These are phyloP conservation scores for Pythium brachiatum DNA, from an alignment of 352 stramenopile species.

Conservation along the genomic window DNA sequence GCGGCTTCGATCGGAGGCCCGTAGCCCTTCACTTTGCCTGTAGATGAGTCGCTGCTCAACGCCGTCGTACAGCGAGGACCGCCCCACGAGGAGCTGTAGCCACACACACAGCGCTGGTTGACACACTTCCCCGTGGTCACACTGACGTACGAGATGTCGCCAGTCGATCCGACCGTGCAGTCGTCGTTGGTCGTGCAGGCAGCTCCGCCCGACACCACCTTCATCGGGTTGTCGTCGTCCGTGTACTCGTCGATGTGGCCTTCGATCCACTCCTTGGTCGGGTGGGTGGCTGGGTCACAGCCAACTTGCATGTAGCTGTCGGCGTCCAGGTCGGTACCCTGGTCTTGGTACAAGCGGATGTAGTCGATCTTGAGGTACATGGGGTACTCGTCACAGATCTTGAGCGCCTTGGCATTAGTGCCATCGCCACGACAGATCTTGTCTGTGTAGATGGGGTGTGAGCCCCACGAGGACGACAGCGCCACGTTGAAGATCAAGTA, in stretches of 20 bases:
- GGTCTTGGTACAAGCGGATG: conserved; percentile 30
- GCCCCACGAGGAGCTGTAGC: not conserved
- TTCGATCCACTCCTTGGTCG: conserved; percentile 45
- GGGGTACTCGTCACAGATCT: conserved; percentile 42
- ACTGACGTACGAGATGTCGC: not conserved
- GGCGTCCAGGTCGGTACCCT: conserved; percentile 14
- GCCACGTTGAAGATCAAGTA: conserved; percentile 94
- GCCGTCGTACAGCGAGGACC: not conserved
- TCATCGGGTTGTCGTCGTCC: conserved; percentile 51
- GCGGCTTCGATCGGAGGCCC: not conserved
- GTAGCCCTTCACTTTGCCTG: not conserved
- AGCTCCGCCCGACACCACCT: conserved; percentile 43
- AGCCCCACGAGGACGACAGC: conserved; percentile 86
- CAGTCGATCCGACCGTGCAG: conserved; percentile 38
- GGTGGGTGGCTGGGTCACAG: conserved; percentile 38
- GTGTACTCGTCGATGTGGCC: conserved; percentile 58
- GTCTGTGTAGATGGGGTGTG: conserved; percentile 46
- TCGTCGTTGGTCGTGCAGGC: conserved; percentile 55
- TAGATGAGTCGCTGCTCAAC: not conserved
- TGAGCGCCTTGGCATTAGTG: conserved; percentile 31
- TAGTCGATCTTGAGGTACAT: conserved; percentile 46
- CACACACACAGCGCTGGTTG: not conserved
- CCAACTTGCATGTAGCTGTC: conserved; percentile 56
- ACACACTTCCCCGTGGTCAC: not conserved
- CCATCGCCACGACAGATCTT: conserved; percentile 41